Evolutionary conservation across 2,329 filamentous ascomycete genomes (phyloP).

Genomic region (Fusarium phyllophilum): DNA sequence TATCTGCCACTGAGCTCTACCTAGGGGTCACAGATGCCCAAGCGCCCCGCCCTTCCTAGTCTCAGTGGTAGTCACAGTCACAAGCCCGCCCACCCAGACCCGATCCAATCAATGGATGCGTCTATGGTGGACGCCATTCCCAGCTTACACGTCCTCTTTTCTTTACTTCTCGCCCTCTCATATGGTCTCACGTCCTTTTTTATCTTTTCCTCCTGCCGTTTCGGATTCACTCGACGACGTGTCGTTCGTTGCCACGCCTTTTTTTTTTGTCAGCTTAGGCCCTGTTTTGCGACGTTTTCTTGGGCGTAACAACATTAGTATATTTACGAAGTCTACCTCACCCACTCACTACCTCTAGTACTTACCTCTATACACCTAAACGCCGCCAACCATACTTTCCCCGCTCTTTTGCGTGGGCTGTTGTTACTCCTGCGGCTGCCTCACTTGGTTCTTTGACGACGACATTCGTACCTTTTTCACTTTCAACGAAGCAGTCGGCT

Average conservation of each 20-base stretch:
- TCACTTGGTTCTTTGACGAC: slow-evolving; percentile 25
- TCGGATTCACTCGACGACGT: slow-evolving; percentile 39
- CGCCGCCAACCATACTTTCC: slow-evolving; percentile 24
- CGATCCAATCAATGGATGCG: slow-evolving; percentile 31
- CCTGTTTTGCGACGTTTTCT: slow-evolving; percentile 15
- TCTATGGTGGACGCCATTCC: slow-evolving; percentile 26
- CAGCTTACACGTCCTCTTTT: slow-evolving; percentile 27
- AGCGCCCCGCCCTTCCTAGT: slow-evolving; percentile 29
- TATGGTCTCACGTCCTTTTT: slow-evolving; percentile 25
- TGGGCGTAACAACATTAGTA: slow-evolving; percentile 12
- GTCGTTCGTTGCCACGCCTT: slow-evolving; percentile 41
- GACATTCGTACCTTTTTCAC: slow-evolving; percentile 17
- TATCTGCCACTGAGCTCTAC: slow-evolving; percentile 17
- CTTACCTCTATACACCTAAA: slow-evolving; percentile 2
- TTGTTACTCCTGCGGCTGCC: slow-evolving; percentile 29
- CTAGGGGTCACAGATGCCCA: slow-evolving; percentile 33
- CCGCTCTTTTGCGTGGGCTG: slow-evolving; percentile 37
- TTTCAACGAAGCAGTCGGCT: slow-evolving; percentile 22
- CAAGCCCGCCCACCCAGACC: slow-evolving; percentile 31
- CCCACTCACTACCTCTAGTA: neutral
- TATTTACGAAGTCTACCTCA: neutral
- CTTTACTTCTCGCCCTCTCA: slow-evolving; percentile 22
- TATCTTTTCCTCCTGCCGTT: slow-evolving; percentile 30
- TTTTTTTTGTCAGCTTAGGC: slow-evolving; percentile 14
- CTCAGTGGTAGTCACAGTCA: slow-evolving; percentile 29